Evolutionary conservation across 2,329 filamentous ascomycete genomes (phyloP).

Genomic region (Myriosclerotinia curreyana): DNA sequence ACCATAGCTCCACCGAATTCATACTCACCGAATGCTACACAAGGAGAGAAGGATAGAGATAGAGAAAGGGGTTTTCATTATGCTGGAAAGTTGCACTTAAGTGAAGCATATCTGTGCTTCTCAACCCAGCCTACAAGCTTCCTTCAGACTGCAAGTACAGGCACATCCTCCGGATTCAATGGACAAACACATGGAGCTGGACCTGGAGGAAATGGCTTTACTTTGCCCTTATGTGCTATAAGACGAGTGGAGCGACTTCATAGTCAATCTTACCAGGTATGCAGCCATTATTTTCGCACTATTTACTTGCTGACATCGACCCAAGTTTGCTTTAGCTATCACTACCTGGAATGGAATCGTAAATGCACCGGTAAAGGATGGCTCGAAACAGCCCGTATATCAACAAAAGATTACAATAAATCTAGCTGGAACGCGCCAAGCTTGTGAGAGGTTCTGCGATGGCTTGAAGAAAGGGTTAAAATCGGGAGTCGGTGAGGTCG

Average conservation of each 20-base stretch:
- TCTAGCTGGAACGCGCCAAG: conserved; percentile 80
- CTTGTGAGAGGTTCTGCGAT: conserved; percentile 95
- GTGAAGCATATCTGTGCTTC: conserved; percentile 94
- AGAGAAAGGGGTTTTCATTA: conserved; percentile 77
- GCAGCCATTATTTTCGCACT: conserved; percentile 18
- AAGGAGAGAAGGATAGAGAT: conserved; percentile 66
- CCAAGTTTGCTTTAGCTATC: conserved; percentile 81
- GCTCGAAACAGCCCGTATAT: conserved; percentile 43
- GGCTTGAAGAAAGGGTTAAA: conserved; percentile 86
- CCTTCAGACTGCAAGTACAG: conserved; percentile 71
- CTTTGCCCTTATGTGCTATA: conserved; percentile 86
- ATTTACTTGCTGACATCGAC: conserved; percentile 29
- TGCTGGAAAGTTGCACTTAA: conserved; percentile 86
- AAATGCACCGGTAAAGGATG: conserved; percentile 45
- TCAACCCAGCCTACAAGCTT: conserved; percentile 92
- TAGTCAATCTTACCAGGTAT: conserved; percentile 77
- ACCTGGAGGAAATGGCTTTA: conserved; percentile 93
- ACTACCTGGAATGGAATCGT: conserved; percentile 88
- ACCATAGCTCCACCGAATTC: conserved; percentile 67
- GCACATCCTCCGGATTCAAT: conserved; percentile 78
- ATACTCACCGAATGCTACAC: conserved; percentile 54
- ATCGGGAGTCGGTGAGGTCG: conserved; percentile 82
- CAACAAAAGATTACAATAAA: conserved; percentile 91
- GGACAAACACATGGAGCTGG: conserved; percentile 91
- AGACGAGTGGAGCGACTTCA: conserved; percentile 88